Conservation (phyloP, 2,329 filamentous ascomycete genomes). For the Penicillium sp. region DNA sequence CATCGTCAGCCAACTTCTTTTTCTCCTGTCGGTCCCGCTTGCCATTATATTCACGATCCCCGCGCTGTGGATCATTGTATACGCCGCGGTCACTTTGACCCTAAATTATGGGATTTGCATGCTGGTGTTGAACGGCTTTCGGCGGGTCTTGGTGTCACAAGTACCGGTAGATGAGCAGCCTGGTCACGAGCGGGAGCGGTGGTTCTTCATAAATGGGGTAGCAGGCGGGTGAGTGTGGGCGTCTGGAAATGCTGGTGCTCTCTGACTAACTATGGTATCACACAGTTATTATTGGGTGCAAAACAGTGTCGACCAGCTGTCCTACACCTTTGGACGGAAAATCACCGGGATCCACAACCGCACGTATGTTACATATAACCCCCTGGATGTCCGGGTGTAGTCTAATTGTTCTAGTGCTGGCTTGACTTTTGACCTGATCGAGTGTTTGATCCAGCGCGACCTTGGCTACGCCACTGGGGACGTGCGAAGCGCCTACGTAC, state of each 20-base stretch:
- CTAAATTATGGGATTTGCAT: slow-evolving; percentile 30
- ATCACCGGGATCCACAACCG: slow-evolving; percentile 71
- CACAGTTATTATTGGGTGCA: slow-evolving; percentile 59
- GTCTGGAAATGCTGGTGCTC: slow-evolving; percentile 35
- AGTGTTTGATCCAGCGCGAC: slow-evolving; percentile 72
- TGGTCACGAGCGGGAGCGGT: slow-evolving; percentile 59
- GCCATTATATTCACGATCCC: slow-evolving; percentile 45
- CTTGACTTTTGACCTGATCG: slow-evolving; percentile 69
- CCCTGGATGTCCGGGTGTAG: not conserved
- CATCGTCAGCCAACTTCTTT: slow-evolving; percentile 54
- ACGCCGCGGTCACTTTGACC: slow-evolving; percentile 26
- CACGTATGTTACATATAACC: slow-evolving; percentile 46
- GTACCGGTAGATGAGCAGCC: slow-evolving; percentile 25
- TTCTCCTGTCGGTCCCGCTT: slow-evolving; percentile 57
- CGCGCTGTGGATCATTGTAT: slow-evolving; percentile 24
- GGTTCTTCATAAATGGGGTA: slow-evolving; percentile 77
- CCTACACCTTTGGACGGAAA: slow-evolving; percentile 66
- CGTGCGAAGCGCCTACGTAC: slow-evolving; percentile 55
- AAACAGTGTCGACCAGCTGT: slow-evolving; percentile 65
- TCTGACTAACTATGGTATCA: not conserved
- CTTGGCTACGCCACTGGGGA: slow-evolving; percentile 68
- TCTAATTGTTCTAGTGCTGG: slow-evolving; percentile 43
- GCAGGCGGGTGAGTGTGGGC: slow-evolving; percentile 36
- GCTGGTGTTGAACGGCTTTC: slow-evolving; percentile 40
- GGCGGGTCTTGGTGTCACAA: slow-evolving; percentile 46